phyloP scores from a whole-genome alignment of 805 yeast genomes.

The Ogataea thermomethanolica region DNA sequence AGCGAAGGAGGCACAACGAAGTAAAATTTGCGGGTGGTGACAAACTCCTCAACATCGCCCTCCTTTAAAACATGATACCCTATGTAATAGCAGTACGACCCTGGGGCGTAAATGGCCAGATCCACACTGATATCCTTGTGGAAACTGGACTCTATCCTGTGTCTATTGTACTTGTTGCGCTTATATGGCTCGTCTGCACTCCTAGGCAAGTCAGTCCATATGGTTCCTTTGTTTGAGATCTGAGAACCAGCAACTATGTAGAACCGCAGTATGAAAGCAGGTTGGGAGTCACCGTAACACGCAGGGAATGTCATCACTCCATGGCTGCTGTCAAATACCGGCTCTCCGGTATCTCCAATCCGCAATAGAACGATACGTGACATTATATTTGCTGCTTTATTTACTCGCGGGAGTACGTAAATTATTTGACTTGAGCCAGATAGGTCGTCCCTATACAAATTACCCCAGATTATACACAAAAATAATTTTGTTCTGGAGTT shows the following conservation, averaged over 20 bases:
- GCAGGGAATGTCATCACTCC: conserved; percentile 55
- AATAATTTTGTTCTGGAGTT: conserved; percentile 20
- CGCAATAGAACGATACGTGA: conserved; percentile 43
- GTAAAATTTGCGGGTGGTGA: conserved; percentile 57
- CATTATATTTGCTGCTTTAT: conserved; percentile 20
- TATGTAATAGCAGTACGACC: conserved; percentile 73
- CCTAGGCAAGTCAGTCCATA: conserved; percentile 73
- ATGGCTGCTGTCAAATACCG: conserved; percentile 35
- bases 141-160: conserved; percentile 53
- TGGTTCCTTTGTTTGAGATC: conserved; percentile 63
- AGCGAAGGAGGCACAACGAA: conserved; percentile 82
- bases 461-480: conserved; percentile 23
- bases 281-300: conserved; percentile 38
- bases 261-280: conserved; percentile 50
- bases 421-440: not conserved
- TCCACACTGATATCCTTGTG: conserved; percentile 59
- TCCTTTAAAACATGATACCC: conserved; percentile 44
- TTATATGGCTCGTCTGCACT: conserved; percentile 41
- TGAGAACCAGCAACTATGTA: conserved; percentile 72
- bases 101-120: conserved; percentile 65
- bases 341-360: conserved; percentile 46
- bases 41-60: conserved; percentile 27
- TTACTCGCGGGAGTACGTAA: conserved; percentile 6
- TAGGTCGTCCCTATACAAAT: conserved; percentile 4
- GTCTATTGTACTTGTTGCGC: conserved; percentile 53